phyloP scores from a whole-genome alignment of 441 rosid species.

The Gossypium trilobum region DNA sequence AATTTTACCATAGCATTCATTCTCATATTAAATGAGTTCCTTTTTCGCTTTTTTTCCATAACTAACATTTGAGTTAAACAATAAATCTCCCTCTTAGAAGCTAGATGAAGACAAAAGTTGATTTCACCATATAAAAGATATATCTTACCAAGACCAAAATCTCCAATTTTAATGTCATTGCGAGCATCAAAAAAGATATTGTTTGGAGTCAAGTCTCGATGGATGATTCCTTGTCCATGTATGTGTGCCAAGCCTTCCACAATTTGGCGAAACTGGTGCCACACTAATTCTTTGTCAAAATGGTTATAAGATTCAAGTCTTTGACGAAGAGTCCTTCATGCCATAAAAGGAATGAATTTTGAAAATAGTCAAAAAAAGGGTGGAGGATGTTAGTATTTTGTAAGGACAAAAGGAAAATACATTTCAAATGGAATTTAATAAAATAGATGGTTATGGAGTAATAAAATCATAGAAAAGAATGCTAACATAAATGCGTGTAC shows the following conservation, averaged over 20 bases:
- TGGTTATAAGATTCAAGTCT: slow-evolving; percentile 75
- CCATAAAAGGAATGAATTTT: slow-evolving; percentile 3
- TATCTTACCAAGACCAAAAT: slow-evolving; percentile 89
- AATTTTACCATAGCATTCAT: background rate
- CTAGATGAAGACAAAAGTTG: background rate
- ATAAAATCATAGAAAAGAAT: slow-evolving; percentile 13
- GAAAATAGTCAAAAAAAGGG: background rate
- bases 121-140: slow-evolving; percentile 15
- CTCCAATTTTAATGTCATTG: slow-evolving; percentile 88
- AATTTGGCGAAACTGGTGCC: slow-evolving; percentile 89
- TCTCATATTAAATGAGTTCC: slow-evolving; percentile 5
- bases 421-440: background rate
- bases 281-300: slow-evolving; percentile 70
- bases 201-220: slow-evolving; percentile 93
- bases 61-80: background rate
- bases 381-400: background rate
- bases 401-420: background rate
- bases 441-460: background rate
- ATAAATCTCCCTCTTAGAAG: background rate
- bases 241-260: slow-evolving; percentile 94
- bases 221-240: slow-evolving; percentile 96
- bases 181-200: slow-evolving; percentile 97
- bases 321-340: slow-evolving; percentile 77
- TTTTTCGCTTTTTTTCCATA: background rate
- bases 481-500: background rate